Evolutionary conservation across 1,284 basidiomycete species (phyloP).

Genomic region (Pholiota adiposa): DNA sequence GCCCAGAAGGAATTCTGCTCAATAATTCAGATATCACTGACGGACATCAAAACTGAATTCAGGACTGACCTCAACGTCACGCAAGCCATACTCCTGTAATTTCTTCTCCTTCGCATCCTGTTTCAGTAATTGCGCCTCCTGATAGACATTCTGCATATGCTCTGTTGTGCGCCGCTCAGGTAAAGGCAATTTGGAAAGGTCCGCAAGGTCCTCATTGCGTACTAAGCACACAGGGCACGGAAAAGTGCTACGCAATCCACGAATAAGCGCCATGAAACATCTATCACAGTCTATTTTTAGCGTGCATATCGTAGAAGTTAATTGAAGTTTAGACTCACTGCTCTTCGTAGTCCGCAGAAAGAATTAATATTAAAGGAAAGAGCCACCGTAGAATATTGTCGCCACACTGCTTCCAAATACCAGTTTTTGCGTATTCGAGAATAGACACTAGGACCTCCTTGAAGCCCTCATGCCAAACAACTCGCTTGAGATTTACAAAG

Average conservation of each 20-base stretch:
- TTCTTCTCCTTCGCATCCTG: neutral
- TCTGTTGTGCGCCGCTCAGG: slow-evolving; percentile 22
- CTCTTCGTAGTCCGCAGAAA: slow-evolving; percentile 43
- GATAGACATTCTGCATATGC: slow-evolving; percentile 9
- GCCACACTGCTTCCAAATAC: slow-evolving; percentile 17
- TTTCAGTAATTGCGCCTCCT: neutral
- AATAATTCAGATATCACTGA: neutral
- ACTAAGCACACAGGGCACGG: slow-evolving; percentile 41
- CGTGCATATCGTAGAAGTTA: slow-evolving; percentile 32
- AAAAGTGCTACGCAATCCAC: slow-evolving; percentile 19
- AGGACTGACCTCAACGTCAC: neutral
- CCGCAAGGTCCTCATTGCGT: slow-evolving; percentile 23
- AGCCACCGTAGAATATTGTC: slow-evolving; percentile 3
- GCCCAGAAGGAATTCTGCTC: neutral
- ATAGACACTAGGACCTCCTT: slow-evolving; percentile 31
- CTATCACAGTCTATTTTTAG: slow-evolving; percentile 30
- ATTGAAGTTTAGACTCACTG: slow-evolving; percentile 30
- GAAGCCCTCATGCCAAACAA: slow-evolving; percentile 39
- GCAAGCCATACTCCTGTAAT: neutral
- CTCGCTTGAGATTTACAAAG: slow-evolving; percentile 36
- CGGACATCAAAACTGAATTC: neutral
- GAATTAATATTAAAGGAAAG: slow-evolving; percentile 33
- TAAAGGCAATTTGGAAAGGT: slow-evolving; percentile 18
- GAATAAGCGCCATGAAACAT: slow-evolving; percentile 31
- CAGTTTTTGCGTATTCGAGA: slow-evolving; percentile 25